Base-by-base conservation (phyloP, 1,139 yeast species). In the Kodamaea sp. region DNA sequence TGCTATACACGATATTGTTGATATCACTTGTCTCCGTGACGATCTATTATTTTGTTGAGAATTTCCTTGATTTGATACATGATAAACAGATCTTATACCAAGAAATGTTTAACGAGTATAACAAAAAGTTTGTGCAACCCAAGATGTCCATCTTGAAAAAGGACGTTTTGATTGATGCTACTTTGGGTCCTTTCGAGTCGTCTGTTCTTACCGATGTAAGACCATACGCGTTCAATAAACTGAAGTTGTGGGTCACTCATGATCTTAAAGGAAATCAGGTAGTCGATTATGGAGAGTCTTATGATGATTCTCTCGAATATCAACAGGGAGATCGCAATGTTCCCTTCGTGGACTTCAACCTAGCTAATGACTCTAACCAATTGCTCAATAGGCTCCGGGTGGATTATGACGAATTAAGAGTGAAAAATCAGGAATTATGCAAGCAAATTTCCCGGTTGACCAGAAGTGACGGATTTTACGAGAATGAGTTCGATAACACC, bases 81-180 rank as follows among this genome's bases (percentile, higher is more conserved):
- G 92, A 85, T 55, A 82, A 79, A 43, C 78, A 76, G 35, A 64
- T 82, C 9, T 51, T 85, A 6, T 74, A 73, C 43, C 77, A 73
- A 42, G 88, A 83, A 47, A 76, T 78, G 49, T 66, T 80, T 41
- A 72, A 70, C 22, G 94, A 84, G 48, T 80, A 80, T 49, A 76
- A 81, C 44, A 61, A 69, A 26, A 83, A 83, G 51, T 77, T 71
- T 43, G 84, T 83, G n/a, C 71, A 72, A 31, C 89, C 90, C 3
- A 72, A 73, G 35, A 59, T 77, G 1, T 69, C 78, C 5, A 68
- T 70, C 7, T 57, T 70, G 34, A 70, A 71, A 35, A 76, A 81
- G 44, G 89, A 84, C 48, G 89, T 76, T 3, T 68, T 76, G 30
- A 67, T 83, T 8, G 90, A 84, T 53, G 80, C 88, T 7, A 76